Conservation (phyloP, 371 early-diverging fungal species). For the Zancudomyces culisetae region DNA sequence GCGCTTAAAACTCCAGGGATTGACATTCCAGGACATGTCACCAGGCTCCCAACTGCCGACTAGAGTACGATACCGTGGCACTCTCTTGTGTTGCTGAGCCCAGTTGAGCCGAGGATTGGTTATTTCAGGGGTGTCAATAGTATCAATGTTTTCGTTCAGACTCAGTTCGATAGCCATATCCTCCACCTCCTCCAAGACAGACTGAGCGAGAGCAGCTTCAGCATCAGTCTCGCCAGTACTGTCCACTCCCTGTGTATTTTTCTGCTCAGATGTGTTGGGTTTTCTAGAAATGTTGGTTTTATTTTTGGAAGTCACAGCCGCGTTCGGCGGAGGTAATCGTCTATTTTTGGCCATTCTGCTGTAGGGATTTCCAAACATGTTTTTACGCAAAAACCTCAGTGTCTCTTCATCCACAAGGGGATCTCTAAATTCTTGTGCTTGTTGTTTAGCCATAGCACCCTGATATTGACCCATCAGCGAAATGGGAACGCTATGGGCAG, state of each 20-base stretch:
- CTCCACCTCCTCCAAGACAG: constrained; percentile 18
- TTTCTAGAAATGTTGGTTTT: not conserved
- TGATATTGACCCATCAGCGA: constrained; percentile 44
- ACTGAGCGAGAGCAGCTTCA: constrained; percentile 25
- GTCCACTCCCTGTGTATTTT: not conserved
- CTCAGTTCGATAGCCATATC: constrained; percentile 13
- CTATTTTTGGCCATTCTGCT: constrained; percentile 12
- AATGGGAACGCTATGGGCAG: constrained; percentile 37
- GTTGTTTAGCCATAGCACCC: constrained; percentile 26
- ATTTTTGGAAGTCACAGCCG: constrained; percentile 6
- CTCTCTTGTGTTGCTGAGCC: constrained; percentile 16
- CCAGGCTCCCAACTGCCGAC: constrained; percentile 18
- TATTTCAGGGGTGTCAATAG: not conserved
- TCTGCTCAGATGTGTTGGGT: constrained; percentile 2
- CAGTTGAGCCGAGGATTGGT: constrained; percentile 14
- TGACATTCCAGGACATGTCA: constrained; percentile 24
- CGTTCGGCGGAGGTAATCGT: constrained; percentile 14
- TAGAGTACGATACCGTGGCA: constrained; percentile 21
- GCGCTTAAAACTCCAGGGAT: constrained; percentile 15
- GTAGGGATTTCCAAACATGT: constrained; percentile 57
- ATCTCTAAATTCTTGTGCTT: constrained; percentile 31
- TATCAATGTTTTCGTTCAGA: not conserved
- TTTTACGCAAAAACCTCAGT: constrained; percentile 23
- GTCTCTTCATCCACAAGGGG: constrained; percentile 42
- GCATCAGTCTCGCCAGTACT: constrained; percentile 16